Percentiles rank a stretch among this genome's conserved stretches.
Conservation (phyloP, 2,329 filamentous ascomycete genomes). For the Colletotrichum incanum region DNA sequence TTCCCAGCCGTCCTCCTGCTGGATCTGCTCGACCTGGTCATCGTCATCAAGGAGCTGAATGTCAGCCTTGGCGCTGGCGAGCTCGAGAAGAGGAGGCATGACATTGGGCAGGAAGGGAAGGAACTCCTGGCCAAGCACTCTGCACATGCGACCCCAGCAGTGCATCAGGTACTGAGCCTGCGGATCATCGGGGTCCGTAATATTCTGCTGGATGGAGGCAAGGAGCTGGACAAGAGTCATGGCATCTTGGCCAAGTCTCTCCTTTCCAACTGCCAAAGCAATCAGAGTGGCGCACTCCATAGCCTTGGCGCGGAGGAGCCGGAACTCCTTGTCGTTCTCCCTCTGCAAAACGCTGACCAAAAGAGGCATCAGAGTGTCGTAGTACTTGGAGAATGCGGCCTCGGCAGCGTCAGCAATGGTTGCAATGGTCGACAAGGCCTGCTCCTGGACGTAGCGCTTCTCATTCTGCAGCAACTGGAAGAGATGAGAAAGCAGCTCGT, state of each 20-base stretch:
- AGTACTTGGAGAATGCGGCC: conserved; percentile 94
- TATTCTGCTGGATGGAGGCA: conserved; percentile 87
- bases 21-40: conserved; percentile 91
- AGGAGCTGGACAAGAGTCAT: conserved; percentile 89
- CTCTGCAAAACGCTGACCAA: conserved; percentile 90
- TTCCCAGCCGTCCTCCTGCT: conserved; percentile 98
- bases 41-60: conserved; percentile 97
- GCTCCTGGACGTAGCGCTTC: conserved; percentile 97
- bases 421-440: conserved; percentile 96
- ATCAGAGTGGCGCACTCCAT: conserved; percentile 99
- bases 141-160: conserved; percentile 99
- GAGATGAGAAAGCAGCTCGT: conserved; percentile 86
- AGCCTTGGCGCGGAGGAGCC: conserved; percentile 92
- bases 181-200: conserved; percentile 93
- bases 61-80: conserved; percentile 95
- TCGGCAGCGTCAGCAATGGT: conserved; percentile 99
- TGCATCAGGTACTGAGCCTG: conserved; percentile 98
- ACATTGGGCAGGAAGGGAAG: conserved; percentile 92
- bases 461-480: conserved; percentile 91
- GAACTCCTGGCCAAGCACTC: conserved; percentile 91
- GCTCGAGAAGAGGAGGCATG: conserved; percentile 92
- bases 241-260: conserved; percentile 90
- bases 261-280: conserved; percentile 93
- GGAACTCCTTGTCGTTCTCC: conserved; percentile 94
- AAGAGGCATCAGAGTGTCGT: conserved; percentile 94